Base-by-base conservation (phyloP, 345 rosid species). In the Arabis hirsuta region DNA sequence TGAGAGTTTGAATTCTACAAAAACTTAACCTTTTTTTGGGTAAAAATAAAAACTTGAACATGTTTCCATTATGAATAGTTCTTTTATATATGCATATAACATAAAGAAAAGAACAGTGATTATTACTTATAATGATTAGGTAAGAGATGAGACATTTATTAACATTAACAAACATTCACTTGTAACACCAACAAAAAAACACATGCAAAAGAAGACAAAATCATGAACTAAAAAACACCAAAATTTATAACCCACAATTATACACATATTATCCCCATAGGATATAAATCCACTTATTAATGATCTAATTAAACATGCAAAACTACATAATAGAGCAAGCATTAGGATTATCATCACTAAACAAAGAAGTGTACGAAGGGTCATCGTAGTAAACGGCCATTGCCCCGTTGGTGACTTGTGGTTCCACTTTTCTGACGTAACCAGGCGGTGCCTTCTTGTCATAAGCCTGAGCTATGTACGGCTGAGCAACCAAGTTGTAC, bases 391-490 rank as follows among this genome's bases (percentile, higher is more conserved):
- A 67, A 67, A 69, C 78, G 19, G 85, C 62, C 29, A 83, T 82
- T 3, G 83, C 67, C 12, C 71, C 88, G 7, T 64, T 79, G 14
- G 65, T 57, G 24, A 74, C 73, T 7, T 71, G 70, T 74, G 71
- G 77, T 7, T 95, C 99, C 0, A 88, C 79, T 11, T 62, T 95
- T 83, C 98, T 86, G 31, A 95, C 99, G 65, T 82, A 82, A 48
- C 99, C 98, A 47, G 98, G 90, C 14, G 99, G 99, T 6, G 99
- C 99, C 64, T 79, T 91, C 88, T 95, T 95, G 90, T 95, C 97
- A 65, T 95, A 91, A 66, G 93, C 86, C 43, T 81, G 81, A 54
- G 83, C 83, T 26, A 80, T 66, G 73, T 87, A 95, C 3, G 99
- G 96, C 39, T 88, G 96, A 39, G 97, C 90, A 87, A 95, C 98